These are phyloP conservation scores for Colletotrichum cuscutae DNA, from an alignment of 2,329 filamentous ascomycete genomes.

Conservation along the genomic window DNA sequence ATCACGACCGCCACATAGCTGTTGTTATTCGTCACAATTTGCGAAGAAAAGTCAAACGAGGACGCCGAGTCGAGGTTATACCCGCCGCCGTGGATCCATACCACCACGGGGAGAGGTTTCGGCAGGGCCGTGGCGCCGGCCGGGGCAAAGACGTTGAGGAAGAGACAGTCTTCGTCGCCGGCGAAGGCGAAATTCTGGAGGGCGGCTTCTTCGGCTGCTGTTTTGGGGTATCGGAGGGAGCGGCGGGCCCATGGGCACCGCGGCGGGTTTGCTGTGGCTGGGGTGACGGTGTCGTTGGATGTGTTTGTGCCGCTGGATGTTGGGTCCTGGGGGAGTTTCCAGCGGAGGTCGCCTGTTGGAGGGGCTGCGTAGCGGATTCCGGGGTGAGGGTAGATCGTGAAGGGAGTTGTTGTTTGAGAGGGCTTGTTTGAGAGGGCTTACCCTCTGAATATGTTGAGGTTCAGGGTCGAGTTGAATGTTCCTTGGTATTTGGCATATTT, in stretches of 20 bases:
- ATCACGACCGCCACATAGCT: conserved; percentile 15
- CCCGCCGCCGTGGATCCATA: conserved; percentile 36
- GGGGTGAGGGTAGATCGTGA: background rate
- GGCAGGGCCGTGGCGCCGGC: background rate
- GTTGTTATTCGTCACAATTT: conserved; percentile 20
- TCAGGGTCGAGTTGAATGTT: conserved; percentile 2
- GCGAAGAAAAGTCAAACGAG: conserved; percentile 3
- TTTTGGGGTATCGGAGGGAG: background rate
- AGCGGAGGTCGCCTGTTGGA: conserved; percentile 12
- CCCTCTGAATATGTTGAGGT: conserved; percentile 22
- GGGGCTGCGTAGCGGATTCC: conserved; percentile 23
- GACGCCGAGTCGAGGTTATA: conserved; percentile 24
- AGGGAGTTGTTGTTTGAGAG: too few species aligned
- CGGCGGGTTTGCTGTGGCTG: conserved; percentile 3
- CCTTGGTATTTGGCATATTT: conserved; percentile 13
- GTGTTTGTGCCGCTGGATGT: background rate
- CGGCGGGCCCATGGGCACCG: conserved; percentile 19
- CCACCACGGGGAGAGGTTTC: conserved; percentile 22
- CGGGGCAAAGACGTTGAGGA: background rate
- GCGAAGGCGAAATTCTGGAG: background rate
- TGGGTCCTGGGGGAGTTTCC: conserved; percentile 9
- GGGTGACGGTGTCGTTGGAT: background rate
- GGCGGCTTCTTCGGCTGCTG: conserved; percentile 1
- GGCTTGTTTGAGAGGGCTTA: background rate
- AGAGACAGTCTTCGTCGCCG: conserved; percentile 3